Base-by-base conservation (phyloP, 1,284 basidiomycete species). In the Pseudozyma tsukubaensis region DNA sequence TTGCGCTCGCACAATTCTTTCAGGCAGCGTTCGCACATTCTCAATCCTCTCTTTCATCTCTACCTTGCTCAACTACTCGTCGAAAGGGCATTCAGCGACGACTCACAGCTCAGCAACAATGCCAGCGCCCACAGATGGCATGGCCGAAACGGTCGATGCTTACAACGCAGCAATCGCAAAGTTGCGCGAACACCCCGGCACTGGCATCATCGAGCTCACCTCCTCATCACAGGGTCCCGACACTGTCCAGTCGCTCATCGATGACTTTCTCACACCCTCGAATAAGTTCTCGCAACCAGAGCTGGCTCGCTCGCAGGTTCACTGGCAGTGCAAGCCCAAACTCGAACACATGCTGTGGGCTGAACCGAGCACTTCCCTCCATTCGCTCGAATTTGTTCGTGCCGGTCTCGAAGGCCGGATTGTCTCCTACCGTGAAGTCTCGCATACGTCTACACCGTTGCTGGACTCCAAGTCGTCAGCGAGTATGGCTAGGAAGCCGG, bases 401-500 rank as follows among this genome's bases (percentile, higher is more conserved):
- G 75, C 78, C n/a, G 83, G 82, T 16, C 66, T 84, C 3, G 71
- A 78, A 19, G 80, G 81, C n/a, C 50, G 66, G 6, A 78, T 84
- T 19, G 66, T 82, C 16, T 82, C 81, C 12, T 76, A 77, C 44
- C 71, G 65, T 34, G 76, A 78, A 51, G 70, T 77, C 5, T 69
- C 68, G 11, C 60, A 72, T 12, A 60, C 76, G 4, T 32, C 60
- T 6, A 53, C 68, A 1, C 62, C 70, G 9, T 44, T 73, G 19
- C 60, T 71, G 19, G 72, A 80, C 48, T 63, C 69, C 11, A 72
- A 64, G 43, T 77, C 61, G 14, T 80, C 64, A 6, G 93, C 92
- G 9, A 92, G 93, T 12, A 87, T 96, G 67, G 89, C 91, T 63
- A 89, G 94, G 61, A 92, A 92, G 10, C 94, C 94, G 4, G 92